Base-by-base conservation (phyloP, 129 eudicot genomes). In the Arctium minus region DNA sequence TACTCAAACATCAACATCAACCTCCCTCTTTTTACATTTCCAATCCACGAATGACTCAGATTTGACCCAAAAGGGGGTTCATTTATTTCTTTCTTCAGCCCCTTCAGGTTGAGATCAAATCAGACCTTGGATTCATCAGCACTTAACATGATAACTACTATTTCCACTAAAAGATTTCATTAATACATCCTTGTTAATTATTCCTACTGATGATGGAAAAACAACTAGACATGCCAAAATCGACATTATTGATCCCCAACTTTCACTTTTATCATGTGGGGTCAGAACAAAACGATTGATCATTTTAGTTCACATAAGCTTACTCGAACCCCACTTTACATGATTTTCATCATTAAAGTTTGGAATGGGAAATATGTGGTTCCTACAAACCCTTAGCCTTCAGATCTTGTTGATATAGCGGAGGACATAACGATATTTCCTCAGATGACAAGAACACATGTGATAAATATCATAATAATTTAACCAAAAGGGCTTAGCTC, bases 191-290 rank as follows among this genome's bases (percentile, higher is more conserved):
- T 36, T 72, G 13, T 4, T 22, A 40, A 11, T 38, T 40, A 50
- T 71, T 72, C 70, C 53, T 36, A 71, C 56, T 80, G 35, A 12
- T 50, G 70, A 50, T 22, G 27, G 27, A 48, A 48, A n/a, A 53
- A 71, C 83, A 80, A 32, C 70, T 44, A 76, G 15, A n/a, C 44
- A n/a, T 17, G 62, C 78, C 74, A 83, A 77, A 76, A 77, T 83
- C 11, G 36, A 44, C 46, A 70, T 74, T 79, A 79, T 79, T 33
- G 35, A 73, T 8, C 79, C 44, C 79, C 32, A 62, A 32, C 79
- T 78, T 72, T 31, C 68, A n/a, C 42, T 69, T 79, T 73, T 33
- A 84, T 40, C 42, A 62, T 18, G 87, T 78, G 87, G 86, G 87
- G 70, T 38, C 70, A 18, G 27, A 36, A 72, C 73, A 56, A 72